Evolutionary conservation across 192 early-diverging fungal species (phyloP), one percentile per base, ranked within the genome.

Genomic region (Diversispora epigaea): DNA sequence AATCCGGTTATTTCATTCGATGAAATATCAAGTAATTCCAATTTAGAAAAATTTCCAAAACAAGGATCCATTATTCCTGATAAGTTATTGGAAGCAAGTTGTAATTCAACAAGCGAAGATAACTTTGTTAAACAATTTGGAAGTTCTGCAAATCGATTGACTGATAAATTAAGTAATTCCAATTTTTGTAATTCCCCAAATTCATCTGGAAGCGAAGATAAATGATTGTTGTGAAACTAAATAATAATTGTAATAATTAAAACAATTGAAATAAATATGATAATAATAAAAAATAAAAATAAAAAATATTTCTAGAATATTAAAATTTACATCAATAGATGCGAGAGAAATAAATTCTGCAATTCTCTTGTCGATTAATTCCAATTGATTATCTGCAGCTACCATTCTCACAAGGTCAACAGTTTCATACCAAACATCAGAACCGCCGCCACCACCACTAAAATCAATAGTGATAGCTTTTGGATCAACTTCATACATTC

Each of bases 401-500:
- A 85, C 77, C 17, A 88, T 60, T 15, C 82, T 81, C 5, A 81
- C 85, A 49, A 88, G 39, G 6, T 88, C 85, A n/a, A 83, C 79
- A 10, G 76, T 76, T 60, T 88, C 83, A 25, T 83, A 88, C 87
- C 85, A 86, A 12, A 79, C 78, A 52, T 80, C 78, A 0, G 71
- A 60, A 3, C 21, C 4, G 10, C n/a, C n/a, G n/a, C 65, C 72
- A 14, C 75, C 72, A 14, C 75, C 74, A 25, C 58, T 75, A 41
- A 88, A 84, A 61, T 88, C 85, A 25, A 86, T 73, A 10, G 81
- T 79, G 15, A 86, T 76, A 49, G 71, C 77, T 55, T 80, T 81
- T 15, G 84, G 79, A 73, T 88, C 84, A 46, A 83, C 78, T 68
- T 85, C 84, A 65, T 88, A 87, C 87, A 88, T 88, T 56, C 79